Conservation (phyloP, 352 stramenopile species). For the Pythium chondricola region DNA sequence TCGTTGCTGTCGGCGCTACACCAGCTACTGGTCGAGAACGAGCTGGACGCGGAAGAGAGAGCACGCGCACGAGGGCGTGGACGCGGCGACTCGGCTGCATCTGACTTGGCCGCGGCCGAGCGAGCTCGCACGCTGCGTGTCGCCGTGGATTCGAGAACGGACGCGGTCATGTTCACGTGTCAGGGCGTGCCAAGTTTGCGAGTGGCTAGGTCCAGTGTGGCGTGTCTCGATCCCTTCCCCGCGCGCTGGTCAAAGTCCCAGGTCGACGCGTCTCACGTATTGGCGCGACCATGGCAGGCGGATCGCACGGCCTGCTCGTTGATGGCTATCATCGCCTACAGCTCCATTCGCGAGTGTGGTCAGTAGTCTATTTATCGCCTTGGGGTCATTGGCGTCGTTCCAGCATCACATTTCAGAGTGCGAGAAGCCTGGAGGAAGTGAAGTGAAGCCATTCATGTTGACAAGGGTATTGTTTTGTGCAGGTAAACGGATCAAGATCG, state of each 20-base stretch:
- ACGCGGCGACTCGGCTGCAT: not conserved
- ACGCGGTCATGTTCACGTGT: conserved; percentile 12
- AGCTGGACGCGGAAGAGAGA: conserved; percentile 17
- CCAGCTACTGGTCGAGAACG: conserved; percentile 15
- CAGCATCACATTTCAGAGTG: not conserved
- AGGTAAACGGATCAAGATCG: too few relatives aligned
- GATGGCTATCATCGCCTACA: not conserved
- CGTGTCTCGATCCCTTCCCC: too few relatives aligned
- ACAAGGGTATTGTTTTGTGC: not conserved
- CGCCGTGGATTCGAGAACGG: conserved; percentile 3
- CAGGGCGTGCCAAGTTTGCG: too few relatives aligned
- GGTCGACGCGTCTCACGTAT: too few relatives aligned
- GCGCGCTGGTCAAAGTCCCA: too few relatives aligned
- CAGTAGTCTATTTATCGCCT: not conserved
- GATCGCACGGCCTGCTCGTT: too few relatives aligned
- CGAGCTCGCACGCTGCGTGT: conserved; percentile 7
- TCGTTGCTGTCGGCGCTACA: conserved; percentile 21
- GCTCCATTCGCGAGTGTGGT: not conserved
- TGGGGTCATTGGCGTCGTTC: not conserved
- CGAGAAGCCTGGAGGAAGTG: not conserved
- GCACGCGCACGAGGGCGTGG: not conserved
- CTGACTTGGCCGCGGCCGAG: conserved; percentile 14
- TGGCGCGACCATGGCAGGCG: too few relatives aligned
- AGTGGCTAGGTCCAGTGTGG: too few relatives aligned
- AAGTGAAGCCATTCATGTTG: not conserved